phyloP scores from a whole-genome alignment of 495 filamentous ascomycete species.

The Penicillium parvum region DNA sequence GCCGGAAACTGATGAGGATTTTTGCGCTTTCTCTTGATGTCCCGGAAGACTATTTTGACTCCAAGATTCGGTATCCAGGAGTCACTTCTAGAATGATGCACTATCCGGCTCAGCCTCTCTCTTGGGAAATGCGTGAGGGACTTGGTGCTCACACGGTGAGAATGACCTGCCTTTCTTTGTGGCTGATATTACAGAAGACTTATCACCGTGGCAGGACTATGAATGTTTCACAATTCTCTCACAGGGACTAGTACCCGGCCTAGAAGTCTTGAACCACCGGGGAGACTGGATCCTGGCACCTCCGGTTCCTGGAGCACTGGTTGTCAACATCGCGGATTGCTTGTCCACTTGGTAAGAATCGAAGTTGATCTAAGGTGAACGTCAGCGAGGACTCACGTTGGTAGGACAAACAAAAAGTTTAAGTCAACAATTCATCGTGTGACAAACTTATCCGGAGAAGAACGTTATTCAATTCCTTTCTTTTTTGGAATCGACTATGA shows the following conservation, averaged over 20 bases:
- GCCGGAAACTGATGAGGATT: constrained; percentile 34
- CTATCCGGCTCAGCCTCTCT: constrained; percentile 37
- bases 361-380: not conserved
- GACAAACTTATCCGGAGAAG: constrained; percentile 39
- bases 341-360: constrained; percentile 37
- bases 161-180: not conserved
- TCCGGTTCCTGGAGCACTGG: constrained; percentile 40
- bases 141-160: constrained; percentile 42
- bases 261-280: constrained; percentile 41
- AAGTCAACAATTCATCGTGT: constrained; percentile 49
- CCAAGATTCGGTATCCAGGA: constrained; percentile 37
- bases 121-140: constrained; percentile 34
- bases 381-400: not conserved
- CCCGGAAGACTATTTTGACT: constrained; percentile 42
- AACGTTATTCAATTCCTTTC: constrained; percentile 47
- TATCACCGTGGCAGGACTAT: constrained; percentile 26
- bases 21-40: constrained; percentile 46
- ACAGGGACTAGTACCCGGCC: constrained; percentile 34
- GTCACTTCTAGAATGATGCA: constrained; percentile 40
- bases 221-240: constrained; percentile 46
- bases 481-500: constrained; percentile 40
- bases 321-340: constrained; percentile 50
- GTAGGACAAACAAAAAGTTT: constrained; percentile 40
- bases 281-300: constrained; percentile 41
- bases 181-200: not conserved